Evolutionary conservation across 768 basidiomycete species (phyloP), one percentile per base, ranked within the genome.

Genomic region (Suillus alpinus): DNA sequence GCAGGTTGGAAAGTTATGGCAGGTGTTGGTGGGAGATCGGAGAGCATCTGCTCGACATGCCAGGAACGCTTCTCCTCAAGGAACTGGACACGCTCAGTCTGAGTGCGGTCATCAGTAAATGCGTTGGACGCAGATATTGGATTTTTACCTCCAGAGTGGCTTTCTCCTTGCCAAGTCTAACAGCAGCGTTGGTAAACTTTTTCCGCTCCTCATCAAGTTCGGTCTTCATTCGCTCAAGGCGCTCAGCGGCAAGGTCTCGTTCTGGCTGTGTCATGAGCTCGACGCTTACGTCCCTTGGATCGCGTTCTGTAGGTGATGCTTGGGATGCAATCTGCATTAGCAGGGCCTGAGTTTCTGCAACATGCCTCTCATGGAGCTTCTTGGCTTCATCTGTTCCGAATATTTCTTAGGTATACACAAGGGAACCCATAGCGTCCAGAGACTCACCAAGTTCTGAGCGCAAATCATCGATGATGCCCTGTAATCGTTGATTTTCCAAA

Each of bases 41-140:
- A 79, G 3, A 86, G 77, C 80, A 89, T 86, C 69, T 76, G 76
- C 51, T 87, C 80, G 0, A 85, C 82, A 59, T 87, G 81, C 89
- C 87, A 91, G n/a, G 80, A 75, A n/a, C 87, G 81, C 67, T 84
- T 88, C 69, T 92, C 90, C 63, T 91, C 88, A 52, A 82, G 47
- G 44, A 91, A 78, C 58, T 78, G 80, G 31, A 84, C 68, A 23
- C 83, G 81, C 67, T 90, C 87, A 10, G 81, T 82, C 90, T 92
- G 65, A 56, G 43, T 49, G 29, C 37, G 31, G 37, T 36, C 41
- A 44, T 68, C 41, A 62, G 60, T 46, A 47, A 47, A 31, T 32
- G 46, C 59, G 8, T 36, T 58, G 55, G 53, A 14, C 57, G 23
- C 31, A 61, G 14, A 44, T 59, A n/a, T 40, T 47, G 0, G n/a